Conservation (phyloP, 1,139 yeast species). For the Scheffersomyces illinoinensis region DNA sequence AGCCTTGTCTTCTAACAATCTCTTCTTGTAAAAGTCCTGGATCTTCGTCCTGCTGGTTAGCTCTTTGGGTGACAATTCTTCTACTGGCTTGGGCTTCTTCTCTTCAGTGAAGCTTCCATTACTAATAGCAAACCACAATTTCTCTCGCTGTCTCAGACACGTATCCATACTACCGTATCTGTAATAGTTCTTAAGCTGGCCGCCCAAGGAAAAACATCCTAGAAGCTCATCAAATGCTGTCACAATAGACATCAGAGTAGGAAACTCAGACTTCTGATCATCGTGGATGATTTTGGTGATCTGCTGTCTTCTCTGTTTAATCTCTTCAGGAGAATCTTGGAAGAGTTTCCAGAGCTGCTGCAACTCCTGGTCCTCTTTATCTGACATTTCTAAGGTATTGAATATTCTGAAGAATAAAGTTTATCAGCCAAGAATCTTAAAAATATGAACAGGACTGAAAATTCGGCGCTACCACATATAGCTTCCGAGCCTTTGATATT, state of each 20-base stretch:
- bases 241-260: constrained; percentile 41
- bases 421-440: too few relatives aligned
- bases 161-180: constrained; percentile 75
- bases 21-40: constrained; percentile 68
- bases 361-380: constrained; percentile 29
- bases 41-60: constrained; percentile 54
- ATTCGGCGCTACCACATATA: too few relatives aligned
- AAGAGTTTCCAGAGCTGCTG: constrained; percentile 36
- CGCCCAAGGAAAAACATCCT: constrained; percentile 86
- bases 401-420: too few relatives aligned
- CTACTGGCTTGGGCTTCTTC: constrained; percentile 20
- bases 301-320: constrained; percentile 31
- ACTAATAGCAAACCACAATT: constrained; percentile 77
- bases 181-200: constrained; percentile 80
- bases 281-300: constrained; percentile 29
- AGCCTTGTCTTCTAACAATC: constrained; percentile 59
- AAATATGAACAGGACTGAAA: too few relatives aligned
- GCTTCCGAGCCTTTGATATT: too few relatives aligned
- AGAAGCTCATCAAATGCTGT: constrained; percentile 87
- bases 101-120: constrained; percentile 41
- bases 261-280: constrained; percentile 33
- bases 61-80: constrained; percentile 46
- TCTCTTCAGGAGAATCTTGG: constrained; percentile 36
- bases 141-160: constrained; percentile 70
- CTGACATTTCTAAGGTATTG: not conserved